Conservation (phyloP, 1,139 yeast genomes). For the Zygoascus meyerae region DNA sequence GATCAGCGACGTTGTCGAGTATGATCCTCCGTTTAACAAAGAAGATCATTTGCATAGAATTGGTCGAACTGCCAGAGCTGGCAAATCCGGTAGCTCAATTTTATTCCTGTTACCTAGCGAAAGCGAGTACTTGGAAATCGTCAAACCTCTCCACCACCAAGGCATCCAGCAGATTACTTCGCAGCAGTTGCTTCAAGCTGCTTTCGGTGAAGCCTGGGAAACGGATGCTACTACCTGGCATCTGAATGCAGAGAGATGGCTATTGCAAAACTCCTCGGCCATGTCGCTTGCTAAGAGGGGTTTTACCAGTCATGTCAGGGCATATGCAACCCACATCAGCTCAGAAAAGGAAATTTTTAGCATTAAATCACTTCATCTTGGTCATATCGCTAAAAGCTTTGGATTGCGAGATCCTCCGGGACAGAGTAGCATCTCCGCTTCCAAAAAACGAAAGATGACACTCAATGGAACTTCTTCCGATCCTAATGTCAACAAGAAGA, state of each 20-base stretch:
- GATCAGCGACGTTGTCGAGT: conserved; percentile 75
- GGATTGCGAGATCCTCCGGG: conserved; percentile 94
- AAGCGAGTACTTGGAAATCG: conserved; percentile 66
- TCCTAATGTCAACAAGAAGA: conserved; percentile 39
- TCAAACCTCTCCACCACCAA: conserved; percentile 57
- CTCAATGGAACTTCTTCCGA: conserved; percentile 8
- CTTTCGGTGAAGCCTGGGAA: conserved; percentile 78
- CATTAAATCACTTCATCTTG: conserved; percentile 76
- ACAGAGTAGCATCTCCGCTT: conserved; percentile 19
- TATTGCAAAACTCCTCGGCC: conserved; percentile 56
- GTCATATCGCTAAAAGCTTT: conserved; percentile 91
- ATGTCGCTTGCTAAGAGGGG: conserved; percentile 72
- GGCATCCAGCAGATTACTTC: conserved; percentile 51
- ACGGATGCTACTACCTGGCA: conserved; percentile 97
- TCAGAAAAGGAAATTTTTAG: conserved; percentile 75
- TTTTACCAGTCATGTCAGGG: conserved; percentile 83
- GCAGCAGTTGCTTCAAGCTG: conserved; percentile 46
- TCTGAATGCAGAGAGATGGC: conserved; percentile 80
- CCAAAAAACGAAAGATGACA: conserved; percentile 8
- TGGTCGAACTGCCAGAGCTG: conserved; percentile 96
- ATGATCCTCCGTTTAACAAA: conserved; percentile 86
- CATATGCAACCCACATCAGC: conserved; percentile 92
- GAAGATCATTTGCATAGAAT: conserved; percentile 93
- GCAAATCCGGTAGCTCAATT: conserved; percentile 64
- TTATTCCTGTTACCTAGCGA: conserved; percentile 79